These are phyloP conservation scores for Tricharina praecox DNA, from an alignment of 495 filamentous ascomycete species.

Conservation along the genomic window DNA sequence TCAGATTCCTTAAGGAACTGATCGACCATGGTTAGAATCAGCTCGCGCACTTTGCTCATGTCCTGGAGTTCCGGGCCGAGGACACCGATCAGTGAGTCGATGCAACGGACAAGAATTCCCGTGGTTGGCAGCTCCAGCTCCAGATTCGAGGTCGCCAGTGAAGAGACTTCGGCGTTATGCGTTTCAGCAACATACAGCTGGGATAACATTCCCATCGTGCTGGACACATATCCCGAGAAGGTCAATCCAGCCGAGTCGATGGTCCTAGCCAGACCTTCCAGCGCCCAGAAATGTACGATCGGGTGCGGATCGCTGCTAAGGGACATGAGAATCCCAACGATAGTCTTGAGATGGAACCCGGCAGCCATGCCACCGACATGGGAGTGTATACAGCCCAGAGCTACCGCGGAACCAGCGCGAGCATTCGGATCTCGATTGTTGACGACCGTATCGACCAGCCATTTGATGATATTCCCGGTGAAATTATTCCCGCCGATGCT, in stretches of 20 bases:
- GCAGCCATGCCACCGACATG: slow-evolving; percentile 97
- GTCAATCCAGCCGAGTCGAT: slow-evolving; percentile 85
- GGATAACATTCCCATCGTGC: slow-evolving; percentile 78
- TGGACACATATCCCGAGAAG: slow-evolving; percentile 76
- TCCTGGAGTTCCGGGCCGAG: slow-evolving; percentile 92
- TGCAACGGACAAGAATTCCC: slow-evolving; percentile 65
- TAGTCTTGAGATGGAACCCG: slow-evolving; percentile 90
- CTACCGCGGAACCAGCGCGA: slow-evolving; percentile 83
- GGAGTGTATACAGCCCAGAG: slow-evolving; percentile 81
- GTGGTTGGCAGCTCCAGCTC: slow-evolving; percentile 68
- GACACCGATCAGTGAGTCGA: slow-evolving; percentile 93
- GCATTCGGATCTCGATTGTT: slow-evolving; percentile 82
- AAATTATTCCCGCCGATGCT: slow-evolving; percentile 74
- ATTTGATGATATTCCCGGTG: slow-evolving; percentile 76
- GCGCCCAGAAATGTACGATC: slow-evolving; percentile 85
- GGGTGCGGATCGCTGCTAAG: slow-evolving; percentile 92
- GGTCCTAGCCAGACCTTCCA: slow-evolving; percentile 73
- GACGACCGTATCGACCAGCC: slow-evolving; percentile 84
- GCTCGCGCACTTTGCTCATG: slow-evolving; percentile 71
- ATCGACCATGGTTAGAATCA: slow-evolving; percentile 71
- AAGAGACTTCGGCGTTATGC: slow-evolving; percentile 68
- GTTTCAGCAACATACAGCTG: slow-evolving; percentile 82
- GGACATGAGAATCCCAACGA: slow-evolving; percentile 87
- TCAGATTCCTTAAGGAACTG: slow-evolving; percentile 71
- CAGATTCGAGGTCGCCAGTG: slow-evolving; percentile 67